Percentiles rank a stretch among this genome's conserved stretches.
phyloP scores from a whole-genome alignment of 129 eudicot genomes.

The Flaveria robusta region DNA sequence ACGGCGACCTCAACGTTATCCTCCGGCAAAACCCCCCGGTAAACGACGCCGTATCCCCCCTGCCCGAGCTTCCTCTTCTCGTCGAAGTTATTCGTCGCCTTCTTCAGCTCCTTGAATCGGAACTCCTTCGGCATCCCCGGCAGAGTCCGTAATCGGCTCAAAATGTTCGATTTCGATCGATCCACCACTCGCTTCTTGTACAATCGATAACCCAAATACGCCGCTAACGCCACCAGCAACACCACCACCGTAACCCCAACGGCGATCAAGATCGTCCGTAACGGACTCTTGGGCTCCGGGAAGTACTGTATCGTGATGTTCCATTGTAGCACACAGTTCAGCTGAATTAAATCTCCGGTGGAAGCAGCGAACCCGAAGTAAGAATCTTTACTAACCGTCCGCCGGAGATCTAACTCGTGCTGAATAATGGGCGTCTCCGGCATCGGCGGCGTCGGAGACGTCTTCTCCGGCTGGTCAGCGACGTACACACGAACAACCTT shows the following conservation, averaged over 20 bases:
- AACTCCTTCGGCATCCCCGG: conserved; percentile 88
- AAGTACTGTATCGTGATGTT: conserved; percentile 51
- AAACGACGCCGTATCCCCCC: conserved; percentile 91
- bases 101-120: conserved; percentile 61
- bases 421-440: conserved; percentile 53
- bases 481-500: conserved; percentile 56
- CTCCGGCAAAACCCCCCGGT: conserved; percentile 54
- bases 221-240: conserved; percentile 36
- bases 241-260: conserved; percentile 52
- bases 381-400: conserved; percentile 32
- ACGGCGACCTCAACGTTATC: conserved; percentile 78
- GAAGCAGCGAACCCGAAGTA: conserved; percentile 88
- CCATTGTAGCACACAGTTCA: conserved; percentile 77
- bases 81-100: conserved; percentile 82
- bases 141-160: conserved; percentile 61
- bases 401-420: conserved; percentile 46
- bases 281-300: conserved; percentile 23
- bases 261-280: conserved; percentile 39
- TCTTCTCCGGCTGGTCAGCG: conserved; percentile 29
- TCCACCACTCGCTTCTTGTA: conserved; percentile 29
- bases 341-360: conserved; percentile 49
- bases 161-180: conserved; percentile 42
- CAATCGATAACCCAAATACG: conserved; percentile 24
- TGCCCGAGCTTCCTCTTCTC: conserved; percentile 75
- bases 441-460: conserved; percentile 42